These are phyloP conservation scores for Paramarasmius palmivorus DNA, from an alignment of 1,284 basidiomycete genomes.

Conservation along the genomic window DNA sequence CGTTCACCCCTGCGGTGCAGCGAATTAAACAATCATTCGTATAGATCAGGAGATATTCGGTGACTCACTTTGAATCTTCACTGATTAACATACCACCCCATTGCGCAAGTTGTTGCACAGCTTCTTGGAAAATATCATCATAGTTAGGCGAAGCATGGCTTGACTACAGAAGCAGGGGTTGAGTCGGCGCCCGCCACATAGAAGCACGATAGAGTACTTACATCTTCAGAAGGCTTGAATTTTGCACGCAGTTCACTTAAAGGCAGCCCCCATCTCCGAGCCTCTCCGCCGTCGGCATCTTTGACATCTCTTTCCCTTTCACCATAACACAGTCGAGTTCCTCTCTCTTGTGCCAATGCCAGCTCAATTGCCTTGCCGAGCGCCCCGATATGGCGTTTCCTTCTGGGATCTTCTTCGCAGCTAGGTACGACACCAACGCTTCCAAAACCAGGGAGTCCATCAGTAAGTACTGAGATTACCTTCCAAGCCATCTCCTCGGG, in stretches of 20 bases:
- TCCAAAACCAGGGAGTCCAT: slow-evolving; percentile 80
- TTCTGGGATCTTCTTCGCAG: slow-evolving; percentile 83
- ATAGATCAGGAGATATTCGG: slow-evolving; percentile 18
- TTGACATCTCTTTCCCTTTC: slow-evolving; percentile 34
- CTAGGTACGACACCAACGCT: slow-evolving; percentile 78
- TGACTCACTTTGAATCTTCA: slow-evolving; percentile 69
- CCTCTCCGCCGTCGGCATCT: slow-evolving; percentile 62
- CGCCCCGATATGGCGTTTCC: slow-evolving; percentile 76
- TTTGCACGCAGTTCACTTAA: slow-evolving; percentile 52
- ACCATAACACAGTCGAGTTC: slow-evolving; percentile 69
- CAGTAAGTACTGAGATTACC: slow-evolving; percentile 43
- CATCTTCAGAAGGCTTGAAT: slow-evolving; percentile 40
- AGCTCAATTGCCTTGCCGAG: slow-evolving; percentile 77
- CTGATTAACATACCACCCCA: slow-evolving; percentile 81
- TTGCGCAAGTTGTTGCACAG: slow-evolving; percentile 78
- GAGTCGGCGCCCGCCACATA: too few relatives aligned
- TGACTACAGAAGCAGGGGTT: slow-evolving; percentile 1
- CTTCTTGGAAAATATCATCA: slow-evolving; percentile 77
- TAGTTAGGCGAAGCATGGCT: slow-evolving; percentile 38
- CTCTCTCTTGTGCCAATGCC: slow-evolving; percentile 69
- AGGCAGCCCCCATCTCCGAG: slow-evolving; percentile 73
- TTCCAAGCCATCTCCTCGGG: slow-evolving; percentile 46
- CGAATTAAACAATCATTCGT: slow-evolving; percentile 13
- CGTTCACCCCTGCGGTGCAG: slow-evolving; percentile 57
- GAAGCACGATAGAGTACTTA: slow-evolving; percentile 5